Evolutionary conservation across 495 filamentous ascomycete species (phyloP), one percentile per base, ranked within the genome.

Genomic region (Daldinia caldariorum): DNA sequence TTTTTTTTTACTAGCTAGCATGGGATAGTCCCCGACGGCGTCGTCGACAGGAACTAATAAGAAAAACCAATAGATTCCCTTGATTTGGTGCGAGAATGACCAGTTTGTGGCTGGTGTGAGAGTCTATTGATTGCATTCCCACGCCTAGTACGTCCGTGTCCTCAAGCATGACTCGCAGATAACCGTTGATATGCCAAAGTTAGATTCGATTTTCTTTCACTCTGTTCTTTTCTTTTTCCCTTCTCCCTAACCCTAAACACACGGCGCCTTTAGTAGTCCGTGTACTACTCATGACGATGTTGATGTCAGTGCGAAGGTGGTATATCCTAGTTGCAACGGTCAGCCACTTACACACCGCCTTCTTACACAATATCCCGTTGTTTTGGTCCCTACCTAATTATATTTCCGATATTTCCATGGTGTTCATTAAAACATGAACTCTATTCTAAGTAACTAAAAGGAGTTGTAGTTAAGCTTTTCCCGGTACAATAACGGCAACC

Each of bases 121-220:
- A 45, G 34, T 58, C 47, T 45, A 60, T 60, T 41, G 56, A 51
- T 10, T 63, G 6, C 13, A 18, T 45, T 32, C 43, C 31, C 45
- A 68, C 39, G 53, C 65, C 22, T 61, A 26, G 16, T 18, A 14
- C 13, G 6, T 43, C 39, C 16, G 38, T 56, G 12, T n/a, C 34
- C 55, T 60, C 22, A 14, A 58, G n/a, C 38, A 65, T 57, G 57
- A 70, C 49, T 65, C 49, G 67, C 32, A 47, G 35, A 34, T 29
- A 26, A 37, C 29, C 13, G n/a, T 49, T 47, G 12, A 22, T 45
- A 4, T 32, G 14, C 51, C 1, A 45, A 16, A 47, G 22, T 39
- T 10, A 13, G 18, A 16, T 47, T 43, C 3, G 4, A 32, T 26
- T 13, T 32, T 32, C 31, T 47, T 51, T 56, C 39, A 1, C 41